These are phyloP conservation scores for Cylindrotheca fusiformis DNA, from an alignment of 108 stramenopile species.

Conservation along the genomic window DNA sequence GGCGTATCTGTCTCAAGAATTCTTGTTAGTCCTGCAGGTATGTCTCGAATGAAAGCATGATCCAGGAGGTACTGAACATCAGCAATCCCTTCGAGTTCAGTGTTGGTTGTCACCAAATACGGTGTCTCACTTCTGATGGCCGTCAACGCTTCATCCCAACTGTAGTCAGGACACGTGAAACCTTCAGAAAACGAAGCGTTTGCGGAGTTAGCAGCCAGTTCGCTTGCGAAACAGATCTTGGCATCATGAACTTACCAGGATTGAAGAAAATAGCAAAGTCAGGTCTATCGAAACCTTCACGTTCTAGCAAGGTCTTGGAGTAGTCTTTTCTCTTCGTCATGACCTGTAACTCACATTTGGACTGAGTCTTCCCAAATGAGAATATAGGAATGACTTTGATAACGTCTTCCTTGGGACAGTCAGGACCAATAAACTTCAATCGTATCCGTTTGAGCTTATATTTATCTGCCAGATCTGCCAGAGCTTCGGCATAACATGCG, in stretches of 20 bases:
- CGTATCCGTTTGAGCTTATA: conserved; percentile 32
- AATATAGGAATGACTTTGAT: conserved; percentile 29
- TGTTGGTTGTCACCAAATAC: conserved; percentile 84
- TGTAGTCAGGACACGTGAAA: conserved; percentile 85
- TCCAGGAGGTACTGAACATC: conserved; percentile 72
- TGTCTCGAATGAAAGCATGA: conserved; percentile 37
- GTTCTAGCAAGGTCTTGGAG: conserved; percentile 14
- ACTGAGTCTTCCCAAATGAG: conserved; percentile 17
- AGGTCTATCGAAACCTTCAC: conserved; percentile 26
- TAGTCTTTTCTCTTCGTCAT: conserved; percentile 29
- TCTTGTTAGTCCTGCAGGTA: conserved; percentile 32
- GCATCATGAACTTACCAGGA: conserved; percentile 41
- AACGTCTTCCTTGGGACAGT: conserved; percentile 53
- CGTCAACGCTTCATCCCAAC: conserved; percentile 64
- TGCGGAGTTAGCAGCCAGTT: too few relatives aligned
- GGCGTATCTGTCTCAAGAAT: conserved; percentile 23
- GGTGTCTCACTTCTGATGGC: conserved; percentile 42
- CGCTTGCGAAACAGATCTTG: too few relatives aligned
- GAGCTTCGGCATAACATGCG: conserved; percentile 78
- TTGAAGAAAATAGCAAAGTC: conserved; percentile 87
- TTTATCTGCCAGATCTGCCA: conserved; percentile 57
- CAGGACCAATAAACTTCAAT: conserved; percentile 71
- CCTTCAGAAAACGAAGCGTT: conserved; percentile 11
- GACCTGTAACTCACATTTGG: conserved; percentile 19
- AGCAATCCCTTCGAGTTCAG: conserved; percentile 82